Conservation (phyloP, 2,329 filamentous ascomycete species). For the Ascochyta pisi region DNA sequence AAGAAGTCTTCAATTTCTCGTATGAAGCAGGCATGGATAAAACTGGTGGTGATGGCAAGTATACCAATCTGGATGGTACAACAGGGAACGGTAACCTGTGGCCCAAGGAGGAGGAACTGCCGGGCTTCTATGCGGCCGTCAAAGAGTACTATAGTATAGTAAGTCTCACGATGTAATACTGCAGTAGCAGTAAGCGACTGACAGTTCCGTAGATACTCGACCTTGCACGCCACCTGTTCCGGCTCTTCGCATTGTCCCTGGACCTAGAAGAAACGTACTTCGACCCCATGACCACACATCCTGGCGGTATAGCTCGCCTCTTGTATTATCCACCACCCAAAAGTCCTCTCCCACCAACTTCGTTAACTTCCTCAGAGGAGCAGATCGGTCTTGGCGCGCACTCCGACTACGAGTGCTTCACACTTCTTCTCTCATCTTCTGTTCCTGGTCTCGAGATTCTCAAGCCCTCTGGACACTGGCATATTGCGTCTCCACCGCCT, state of each 20-base stretch:
- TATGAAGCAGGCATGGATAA: conserved; percentile 52
- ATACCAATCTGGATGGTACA: conserved; percentile 51
- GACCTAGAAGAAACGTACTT: conserved; percentile 50
- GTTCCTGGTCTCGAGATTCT: conserved; percentile 45
- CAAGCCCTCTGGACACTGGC: conserved; percentile 40
- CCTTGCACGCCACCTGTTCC: conserved; percentile 51
- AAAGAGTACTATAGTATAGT: conserved; percentile 50
- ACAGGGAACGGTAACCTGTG: conserved; percentile 48
- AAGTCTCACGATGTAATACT: neutral
- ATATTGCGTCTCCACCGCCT: conserved; percentile 47
- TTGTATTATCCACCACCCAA: conserved; percentile 49
- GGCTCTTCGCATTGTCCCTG: conserved; percentile 51
- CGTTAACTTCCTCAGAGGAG: conserved; percentile 19
- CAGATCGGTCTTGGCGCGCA: conserved; percentile 51
- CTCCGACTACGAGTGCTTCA: conserved; percentile 46
- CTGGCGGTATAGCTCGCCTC: conserved; percentile 50
- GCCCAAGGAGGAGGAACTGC: conserved; percentile 49
- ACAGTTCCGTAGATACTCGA: conserved; percentile 36
- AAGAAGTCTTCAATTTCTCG: conserved; percentile 54
- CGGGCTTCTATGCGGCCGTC: conserved; percentile 48
- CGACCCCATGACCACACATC: conserved; percentile 50
- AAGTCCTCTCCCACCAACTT: conserved; percentile 14
- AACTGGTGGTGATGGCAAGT: conserved; percentile 51
- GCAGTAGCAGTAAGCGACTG: neutral
- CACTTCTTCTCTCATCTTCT: conserved; percentile 39